phyloP scores from a whole-genome alignment of 1,284 basidiomycete genomes.

The Cryptococcus sp. region DNA sequence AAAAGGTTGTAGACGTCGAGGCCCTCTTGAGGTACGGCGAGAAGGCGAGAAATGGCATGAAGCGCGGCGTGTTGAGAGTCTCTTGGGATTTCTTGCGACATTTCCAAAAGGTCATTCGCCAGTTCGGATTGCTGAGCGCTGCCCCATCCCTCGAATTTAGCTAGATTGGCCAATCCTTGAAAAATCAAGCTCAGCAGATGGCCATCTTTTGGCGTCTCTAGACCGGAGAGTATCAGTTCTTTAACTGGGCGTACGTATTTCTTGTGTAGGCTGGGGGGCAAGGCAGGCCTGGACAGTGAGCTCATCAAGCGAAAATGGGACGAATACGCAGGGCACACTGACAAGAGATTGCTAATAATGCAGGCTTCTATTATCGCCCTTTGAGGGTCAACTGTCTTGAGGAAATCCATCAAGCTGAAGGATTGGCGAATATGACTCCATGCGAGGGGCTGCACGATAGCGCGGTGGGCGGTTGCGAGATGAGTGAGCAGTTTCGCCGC shows the following conservation, averaged over 20 bases:
- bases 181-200: conserved; percentile 31
- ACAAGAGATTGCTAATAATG: conserved; percentile 51
- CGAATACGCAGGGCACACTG: conserved; percentile 66
- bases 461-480: conserved; percentile 59
- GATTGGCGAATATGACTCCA: conserved; percentile 54
- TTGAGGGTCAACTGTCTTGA: conserved; percentile 62
- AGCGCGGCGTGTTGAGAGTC: conserved; percentile 37
- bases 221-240: conserved; percentile 28
- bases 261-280: conserved; percentile 27
- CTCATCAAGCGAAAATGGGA: conserved; percentile 55
- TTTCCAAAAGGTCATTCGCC: conserved; percentile 29
- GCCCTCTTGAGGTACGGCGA: conserved; percentile 27
- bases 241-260: conserved; percentile 38
- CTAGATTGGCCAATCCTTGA: conserved; percentile 36
- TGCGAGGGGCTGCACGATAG: conserved; percentile 61
- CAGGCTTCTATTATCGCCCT: conserved; percentile 50
- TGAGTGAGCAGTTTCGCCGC: conserved; percentile 37
- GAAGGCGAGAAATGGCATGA: conserved; percentile 28
- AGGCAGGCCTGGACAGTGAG: conserved; percentile 20
- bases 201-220: conserved; percentile 17
- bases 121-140: conserved; percentile 25
- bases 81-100: conserved; percentile 33
- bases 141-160: conserved; percentile 31
- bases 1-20: conserved; percentile 33
- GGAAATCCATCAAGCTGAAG: conserved; percentile 69